Evolutionary conservation across 2,329 filamentous ascomycete species (phyloP).

Genomic region (Penicillium crustosum): DNA sequence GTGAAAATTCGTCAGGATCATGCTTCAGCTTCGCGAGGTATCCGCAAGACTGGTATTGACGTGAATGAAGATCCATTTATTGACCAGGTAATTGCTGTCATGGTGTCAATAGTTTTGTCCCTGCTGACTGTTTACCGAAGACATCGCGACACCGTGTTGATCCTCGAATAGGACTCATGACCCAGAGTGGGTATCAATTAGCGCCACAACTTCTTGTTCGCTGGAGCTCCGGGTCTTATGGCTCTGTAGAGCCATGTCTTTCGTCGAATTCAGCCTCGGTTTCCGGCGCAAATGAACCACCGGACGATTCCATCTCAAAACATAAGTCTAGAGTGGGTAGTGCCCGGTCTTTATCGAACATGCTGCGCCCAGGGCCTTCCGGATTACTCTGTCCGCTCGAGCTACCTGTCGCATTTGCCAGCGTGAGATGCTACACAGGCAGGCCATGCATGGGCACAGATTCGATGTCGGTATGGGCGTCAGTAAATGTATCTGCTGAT

Average conservation of each 20-base stretch:
- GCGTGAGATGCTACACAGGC: conserved; percentile 17
- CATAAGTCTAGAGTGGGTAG: not conserved
- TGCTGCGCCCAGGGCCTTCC: not conserved
- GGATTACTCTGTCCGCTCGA: conserved; percentile 16
- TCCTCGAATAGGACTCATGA: not conserved
- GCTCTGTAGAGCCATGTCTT: conserved; percentile 3
- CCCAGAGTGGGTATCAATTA: conserved; percentile 3
- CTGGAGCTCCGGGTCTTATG: conserved; percentile 28
- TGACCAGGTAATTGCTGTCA: conserved; percentile 9
- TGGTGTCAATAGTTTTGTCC: not conserved
- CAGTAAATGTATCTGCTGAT: conserved; percentile 29
- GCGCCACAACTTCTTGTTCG: conserved; percentile 16
- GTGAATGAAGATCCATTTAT: conserved; percentile 17
- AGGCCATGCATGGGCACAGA: conserved; percentile 14
- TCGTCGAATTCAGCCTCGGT: not conserved
- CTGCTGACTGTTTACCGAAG: conserved; percentile 13
- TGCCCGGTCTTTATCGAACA: not conserved
- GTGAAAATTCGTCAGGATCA: conserved; percentile 20
- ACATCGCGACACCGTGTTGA: not conserved
- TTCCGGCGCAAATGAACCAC: not conserved
- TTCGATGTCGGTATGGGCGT: conserved; percentile 20
- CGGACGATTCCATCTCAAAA: not conserved
- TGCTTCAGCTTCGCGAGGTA: not conserved
- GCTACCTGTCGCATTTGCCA: conserved; percentile 24
- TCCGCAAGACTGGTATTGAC: not conserved